Percentiles rank a stretch among this genome's conserved stretches.
Evolutionary conservation across 768 basidiomycete species (phyloP).

Genomic region (Xerocomus brunneocitrinus): DNA sequence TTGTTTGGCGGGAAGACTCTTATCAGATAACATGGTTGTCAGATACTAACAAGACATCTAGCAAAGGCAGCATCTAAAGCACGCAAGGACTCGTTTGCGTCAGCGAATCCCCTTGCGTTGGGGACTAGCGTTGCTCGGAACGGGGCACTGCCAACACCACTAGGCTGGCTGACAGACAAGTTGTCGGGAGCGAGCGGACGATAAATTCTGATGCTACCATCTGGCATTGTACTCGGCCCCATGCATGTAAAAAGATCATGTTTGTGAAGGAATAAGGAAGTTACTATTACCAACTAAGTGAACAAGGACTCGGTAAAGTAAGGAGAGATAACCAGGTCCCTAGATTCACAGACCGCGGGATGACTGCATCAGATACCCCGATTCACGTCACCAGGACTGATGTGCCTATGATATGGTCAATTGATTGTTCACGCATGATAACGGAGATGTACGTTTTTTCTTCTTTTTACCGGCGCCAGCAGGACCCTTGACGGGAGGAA

Average conservation of each 20-base stretch:
- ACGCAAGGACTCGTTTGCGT: slow-evolving; percentile 71
- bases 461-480: slow-evolving; percentile 64
- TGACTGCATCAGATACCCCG: neutral
- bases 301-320: neutral
- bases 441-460: slow-evolving; percentile 56
- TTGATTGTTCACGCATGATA: neutral
- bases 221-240: slow-evolving; percentile 2
- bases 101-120: slow-evolving; percentile 79
- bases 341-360: neutral
- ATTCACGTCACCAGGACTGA: slow-evolving; percentile 22
- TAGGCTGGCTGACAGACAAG: slow-evolving; percentile 77
- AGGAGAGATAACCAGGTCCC: neutral
- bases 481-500: slow-evolving; percentile 39
- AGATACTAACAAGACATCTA: slow-evolving; percentile 29
- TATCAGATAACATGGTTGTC: slow-evolving; percentile 1
- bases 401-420: slow-evolving; percentile 18
- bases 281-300: neutral
- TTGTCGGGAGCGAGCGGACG: slow-evolving; percentile 61
- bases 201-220: slow-evolving; percentile 13
- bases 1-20: neutral
- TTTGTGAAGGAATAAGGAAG: neutral
- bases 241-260: neutral
- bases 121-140: slow-evolving; percentile 58
- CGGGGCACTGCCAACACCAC: slow-evolving; percentile 60
- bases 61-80: slow-evolving; percentile 67